Evolutionary conservation across 805 yeast species (phyloP), one percentile per base, ranked within the genome.

Genomic region (Ogataea siamensis): DNA sequence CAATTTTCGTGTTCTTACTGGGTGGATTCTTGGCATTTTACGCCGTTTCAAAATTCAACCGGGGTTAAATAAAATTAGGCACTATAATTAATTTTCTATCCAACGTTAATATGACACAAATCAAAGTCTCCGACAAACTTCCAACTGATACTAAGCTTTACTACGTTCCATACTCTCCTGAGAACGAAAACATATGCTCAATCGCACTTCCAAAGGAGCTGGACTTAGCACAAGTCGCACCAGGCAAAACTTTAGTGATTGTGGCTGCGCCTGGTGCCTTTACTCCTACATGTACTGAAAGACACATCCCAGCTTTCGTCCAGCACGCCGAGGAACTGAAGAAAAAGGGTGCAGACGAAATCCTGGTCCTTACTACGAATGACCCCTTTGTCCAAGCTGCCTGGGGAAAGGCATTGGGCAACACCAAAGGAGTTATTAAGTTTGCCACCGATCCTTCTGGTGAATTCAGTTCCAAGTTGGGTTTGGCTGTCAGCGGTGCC

Each of bases 381-480:
- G 67, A 64, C 41, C 67, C 74, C 7, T 70, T 69, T 42, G 66
- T 68, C 33, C 51, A 55, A 18, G 52, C 62, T 28, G 74, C 74
- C 17, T 70, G 74, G 74, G 72, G 67, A 33, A 68, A 68, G 49
- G 72, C 73, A 8, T 59, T 73, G 37, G 73, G 74, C 21, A 60
- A 59, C 51, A 55, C 59, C 71, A 40, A 42, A 26, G 53, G 50
- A 14, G 31, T 16, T 24, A 28, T 46, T 16, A 63, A 74, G 55
- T 83, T 83, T 53, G 89, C 76, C 39, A 62, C 79, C 47, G 94
- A 85, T 61, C 78, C 85, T 28, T 70, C 70, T 43, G 79, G 80
- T 37, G 62, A 62, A 24, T 78, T 84, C 60, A 73, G 86, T 43
- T 64, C 66, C 52, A 56, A 74, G 22, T 63, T 81, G 40, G 94